Conservation (phyloP, 1,284 basidiomycete genomes). For the Sanguinoderma infundibulare region DNA sequence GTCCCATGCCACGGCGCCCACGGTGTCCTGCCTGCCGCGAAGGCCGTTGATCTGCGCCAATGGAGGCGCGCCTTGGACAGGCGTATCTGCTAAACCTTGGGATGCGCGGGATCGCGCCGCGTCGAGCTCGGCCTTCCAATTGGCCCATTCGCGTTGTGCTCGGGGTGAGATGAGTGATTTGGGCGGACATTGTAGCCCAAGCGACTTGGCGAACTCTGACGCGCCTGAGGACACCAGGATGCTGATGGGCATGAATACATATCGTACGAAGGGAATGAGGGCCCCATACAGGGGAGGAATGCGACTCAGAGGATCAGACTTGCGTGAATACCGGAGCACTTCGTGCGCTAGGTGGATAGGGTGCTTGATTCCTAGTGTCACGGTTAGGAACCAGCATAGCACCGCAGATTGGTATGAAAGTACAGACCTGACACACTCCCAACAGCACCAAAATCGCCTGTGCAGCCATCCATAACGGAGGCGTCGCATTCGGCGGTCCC, state of each 20-base stretch:
- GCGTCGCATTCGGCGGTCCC: constrained; percentile 81
- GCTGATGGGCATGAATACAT: constrained; percentile 23
- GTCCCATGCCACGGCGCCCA: constrained; percentile 68
- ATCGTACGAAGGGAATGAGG: too few relatives aligned
- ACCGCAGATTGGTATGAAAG: not conserved
- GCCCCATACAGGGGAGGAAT: constrained; percentile 64
- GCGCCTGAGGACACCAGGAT: constrained; percentile 60
- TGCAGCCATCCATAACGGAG: constrained; percentile 63
- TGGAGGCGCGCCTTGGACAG: not conserved
- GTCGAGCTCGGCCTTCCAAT: constrained; percentile 59
- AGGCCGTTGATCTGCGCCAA: constrained; percentile 21
- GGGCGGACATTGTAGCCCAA: constrained; percentile 42
- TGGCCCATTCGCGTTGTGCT: constrained; percentile 58
- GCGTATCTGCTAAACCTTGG: not conserved
- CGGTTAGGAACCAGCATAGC: too few relatives aligned
- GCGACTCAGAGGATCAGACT: constrained; percentile 58
- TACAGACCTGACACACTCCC: constrained; percentile 63
- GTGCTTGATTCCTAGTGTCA: constrained; percentile 59
- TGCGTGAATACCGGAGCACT: constrained; percentile 56
- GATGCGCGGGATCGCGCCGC: not conserved
- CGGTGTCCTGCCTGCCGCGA: constrained; percentile 67
- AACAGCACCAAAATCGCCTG: constrained; percentile 64
- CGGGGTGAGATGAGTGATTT: constrained; percentile 51
- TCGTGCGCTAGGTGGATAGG: constrained; percentile 62
- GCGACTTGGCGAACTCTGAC: constrained; percentile 45